Evolutionary conservation across 257 asterid species (phyloP).

Genomic region (Nicotiana otophora): DNA sequence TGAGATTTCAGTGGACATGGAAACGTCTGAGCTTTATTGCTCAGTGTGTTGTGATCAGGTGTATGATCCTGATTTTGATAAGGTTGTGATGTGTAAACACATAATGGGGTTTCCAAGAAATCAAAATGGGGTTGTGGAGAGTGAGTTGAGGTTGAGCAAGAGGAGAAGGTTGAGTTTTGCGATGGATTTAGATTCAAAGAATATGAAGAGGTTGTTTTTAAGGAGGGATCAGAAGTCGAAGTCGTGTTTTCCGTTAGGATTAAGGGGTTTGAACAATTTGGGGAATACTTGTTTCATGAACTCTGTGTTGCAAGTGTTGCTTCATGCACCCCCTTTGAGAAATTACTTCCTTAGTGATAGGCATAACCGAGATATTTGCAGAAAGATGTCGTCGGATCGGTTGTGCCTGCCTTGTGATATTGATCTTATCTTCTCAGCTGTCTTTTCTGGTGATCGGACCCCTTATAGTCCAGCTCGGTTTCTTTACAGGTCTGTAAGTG

Average conservation of each 20-base stretch:
- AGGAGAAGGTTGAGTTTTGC: slow-evolving; percentile 69
- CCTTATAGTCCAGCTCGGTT: slow-evolving; percentile 94
- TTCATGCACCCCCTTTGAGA: slow-evolving; percentile 88
- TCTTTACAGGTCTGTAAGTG: slow-evolving; percentile 56
- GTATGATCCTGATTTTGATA: slow-evolving; percentile 73
- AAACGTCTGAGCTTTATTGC: slow-evolving; percentile 77
- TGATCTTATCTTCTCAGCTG: slow-evolving; percentile 83
- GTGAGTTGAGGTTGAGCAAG: slow-evolving; percentile 45
- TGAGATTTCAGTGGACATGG: slow-evolving; percentile 61
- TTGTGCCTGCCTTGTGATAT: slow-evolving; percentile 90
- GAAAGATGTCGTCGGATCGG: slow-evolving; percentile 40
- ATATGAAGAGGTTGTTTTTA: slow-evolving; percentile 33
- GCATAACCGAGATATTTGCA: slow-evolving; percentile 70
- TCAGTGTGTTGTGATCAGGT: slow-evolving; percentile 70
- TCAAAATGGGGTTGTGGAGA: slow-evolving; percentile 23
- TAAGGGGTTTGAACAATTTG: slow-evolving; percentile 78
- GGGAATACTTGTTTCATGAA: slow-evolving; percentile 95
- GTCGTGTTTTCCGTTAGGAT: slow-evolving; percentile 68
- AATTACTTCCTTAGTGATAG: slow-evolving; percentile 77
- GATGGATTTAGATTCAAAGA: slow-evolving; percentile 43
- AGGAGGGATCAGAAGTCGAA: slow-evolving; percentile 61
- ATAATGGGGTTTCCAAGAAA: slow-evolving; percentile 39
- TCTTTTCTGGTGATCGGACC: slow-evolving; percentile 59
- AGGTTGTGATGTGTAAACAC: slow-evolving; percentile 45
- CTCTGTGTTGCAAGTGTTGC: slow-evolving; percentile 84